Evolutionary conservation across 1,139 yeast species (phyloP).

Genomic region (Maudiozyma humilis): DNA sequence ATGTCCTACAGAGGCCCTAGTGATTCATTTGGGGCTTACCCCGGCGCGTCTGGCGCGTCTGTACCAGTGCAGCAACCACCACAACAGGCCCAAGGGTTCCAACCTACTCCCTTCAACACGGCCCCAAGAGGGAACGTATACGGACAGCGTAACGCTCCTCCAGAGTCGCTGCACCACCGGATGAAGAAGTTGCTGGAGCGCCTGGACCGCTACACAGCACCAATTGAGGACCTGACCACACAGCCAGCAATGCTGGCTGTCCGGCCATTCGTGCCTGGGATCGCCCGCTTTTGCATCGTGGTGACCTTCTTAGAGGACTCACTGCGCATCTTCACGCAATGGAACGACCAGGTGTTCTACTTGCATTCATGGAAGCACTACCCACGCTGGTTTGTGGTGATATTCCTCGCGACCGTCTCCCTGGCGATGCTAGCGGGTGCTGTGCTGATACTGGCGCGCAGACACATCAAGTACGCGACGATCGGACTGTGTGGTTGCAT

Average conservation of each 20-base stretch:
- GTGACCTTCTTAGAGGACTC: constrained; percentile 93
- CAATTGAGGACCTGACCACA: constrained; percentile 36
- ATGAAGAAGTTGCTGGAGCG: neutral
- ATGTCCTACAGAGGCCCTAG: constrained; percentile 11
- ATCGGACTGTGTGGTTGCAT: constrained; percentile 65
- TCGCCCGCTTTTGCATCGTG: constrained; percentile 84
- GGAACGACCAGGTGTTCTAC: constrained; percentile 87
- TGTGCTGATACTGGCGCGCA: constrained; percentile 60
- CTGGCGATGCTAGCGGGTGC: constrained; percentile 67
- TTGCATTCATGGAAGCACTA: constrained; percentile 71
- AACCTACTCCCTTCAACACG: constrained; percentile 1
- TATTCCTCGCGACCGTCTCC: constrained; percentile 59
- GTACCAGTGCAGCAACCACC: neutral
- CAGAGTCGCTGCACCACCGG: neutral
- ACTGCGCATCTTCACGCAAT: constrained; percentile 72
- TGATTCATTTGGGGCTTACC: constrained; percentile 2
- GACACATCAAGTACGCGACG: constrained; percentile 64
- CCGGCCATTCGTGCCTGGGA: constrained; percentile 71
- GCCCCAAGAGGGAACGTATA: neutral
- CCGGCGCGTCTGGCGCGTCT: neutral
- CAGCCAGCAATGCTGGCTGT: constrained; percentile 32
- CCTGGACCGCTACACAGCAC: constrained; percentile 13
- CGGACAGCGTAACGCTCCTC: neutral
- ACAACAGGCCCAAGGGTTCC: constrained; percentile 2
- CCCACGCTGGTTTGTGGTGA: constrained; percentile 69